phyloP scores from a whole-genome alignment of 306 rosid species.

The Clitoria ternatea region DNA sequence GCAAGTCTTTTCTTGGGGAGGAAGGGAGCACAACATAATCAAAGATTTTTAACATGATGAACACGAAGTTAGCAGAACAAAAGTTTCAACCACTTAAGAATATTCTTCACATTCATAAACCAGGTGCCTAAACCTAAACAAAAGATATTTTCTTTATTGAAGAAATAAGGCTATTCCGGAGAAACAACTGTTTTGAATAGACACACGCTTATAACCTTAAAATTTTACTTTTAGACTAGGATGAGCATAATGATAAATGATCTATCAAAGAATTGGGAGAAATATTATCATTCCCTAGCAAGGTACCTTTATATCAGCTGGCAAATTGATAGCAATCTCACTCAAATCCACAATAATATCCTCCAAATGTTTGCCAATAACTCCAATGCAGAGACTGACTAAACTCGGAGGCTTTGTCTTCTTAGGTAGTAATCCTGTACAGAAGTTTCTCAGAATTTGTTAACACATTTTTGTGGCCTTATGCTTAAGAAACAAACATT shows the following conservation, averaged over 20 bases:
- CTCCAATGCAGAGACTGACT: conserved; percentile 69
- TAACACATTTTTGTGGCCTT: neutral
- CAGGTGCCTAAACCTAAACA: neutral
- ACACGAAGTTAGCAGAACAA: neutral
- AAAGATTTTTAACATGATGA: neutral
- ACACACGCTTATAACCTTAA: neutral
- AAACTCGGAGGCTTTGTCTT: conserved; percentile 61
- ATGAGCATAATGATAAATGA: neutral
- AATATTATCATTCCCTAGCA: neutral
- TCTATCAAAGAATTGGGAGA: neutral
- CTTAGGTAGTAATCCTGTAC: conserved; percentile 41
- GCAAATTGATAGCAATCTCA: conserved; percentile 62
- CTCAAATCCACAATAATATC: conserved; percentile 69
- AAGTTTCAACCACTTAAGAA: conserved; percentile 3
- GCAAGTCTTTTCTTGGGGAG: neutral
- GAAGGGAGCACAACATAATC: neutral
- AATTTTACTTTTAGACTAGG: neutral
- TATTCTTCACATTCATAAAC: conserved; percentile 1
- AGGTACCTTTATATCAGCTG: conserved; percentile 71
- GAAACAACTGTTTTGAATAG: neutral
- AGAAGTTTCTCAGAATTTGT: neutral
- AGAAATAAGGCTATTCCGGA: neutral
- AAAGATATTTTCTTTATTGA: neutral
- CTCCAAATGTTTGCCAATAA: conserved; percentile 79
- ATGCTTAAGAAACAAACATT: neutral